Evolutionary conservation across 2,329 filamentous ascomycete genomes (phyloP).

Genomic region (Ophiosphaerella herpotricha): DNA sequence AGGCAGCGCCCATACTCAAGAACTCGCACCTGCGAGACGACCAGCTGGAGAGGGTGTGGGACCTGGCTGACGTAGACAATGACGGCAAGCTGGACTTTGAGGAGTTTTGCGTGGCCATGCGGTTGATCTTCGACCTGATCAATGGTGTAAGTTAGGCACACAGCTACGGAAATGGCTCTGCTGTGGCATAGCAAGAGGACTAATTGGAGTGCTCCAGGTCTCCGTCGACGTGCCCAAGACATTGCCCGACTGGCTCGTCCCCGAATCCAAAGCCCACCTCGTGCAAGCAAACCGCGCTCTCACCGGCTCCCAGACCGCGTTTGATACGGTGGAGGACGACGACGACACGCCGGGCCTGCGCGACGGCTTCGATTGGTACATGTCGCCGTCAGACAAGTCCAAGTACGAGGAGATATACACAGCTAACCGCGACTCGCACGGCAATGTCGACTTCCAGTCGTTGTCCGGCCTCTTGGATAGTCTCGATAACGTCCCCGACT

Average conservation of each 20-base stretch:
- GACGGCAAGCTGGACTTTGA: conserved; percentile 98
- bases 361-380: conserved; percentile 99
- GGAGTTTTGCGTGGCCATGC: conserved; percentile 99
- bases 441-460: conserved; percentile 74
- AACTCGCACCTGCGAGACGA: conserved; percentile 74
- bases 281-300: conserved; percentile 56
- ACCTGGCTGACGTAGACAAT: conserved; percentile 94
- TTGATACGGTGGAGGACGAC: conserved; percentile 79
- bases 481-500: conserved; percentile 66
- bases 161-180: neutral
- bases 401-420: conserved; percentile 99
- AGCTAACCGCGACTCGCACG: conserved; percentile 84
- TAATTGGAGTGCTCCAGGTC: conserved; percentile 62
- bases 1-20: conserved; percentile 73
- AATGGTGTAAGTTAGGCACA: conserved; percentile 70
- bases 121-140: conserved; percentile 94
- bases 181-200: neutral
- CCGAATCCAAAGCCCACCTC: conserved; percentile 68
- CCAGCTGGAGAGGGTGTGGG: conserved; percentile 97
- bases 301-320: conserved; percentile 76
- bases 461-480: conserved; percentile 84
- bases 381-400: conserved; percentile 84
- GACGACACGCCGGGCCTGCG: conserved; percentile 84
- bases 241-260: conserved; percentile 94
- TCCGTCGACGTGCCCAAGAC: conserved; percentile 77